phyloP scores from a whole-genome alignment of 176 grass and related monocot species.

The Oryza brachyantha region DNA sequence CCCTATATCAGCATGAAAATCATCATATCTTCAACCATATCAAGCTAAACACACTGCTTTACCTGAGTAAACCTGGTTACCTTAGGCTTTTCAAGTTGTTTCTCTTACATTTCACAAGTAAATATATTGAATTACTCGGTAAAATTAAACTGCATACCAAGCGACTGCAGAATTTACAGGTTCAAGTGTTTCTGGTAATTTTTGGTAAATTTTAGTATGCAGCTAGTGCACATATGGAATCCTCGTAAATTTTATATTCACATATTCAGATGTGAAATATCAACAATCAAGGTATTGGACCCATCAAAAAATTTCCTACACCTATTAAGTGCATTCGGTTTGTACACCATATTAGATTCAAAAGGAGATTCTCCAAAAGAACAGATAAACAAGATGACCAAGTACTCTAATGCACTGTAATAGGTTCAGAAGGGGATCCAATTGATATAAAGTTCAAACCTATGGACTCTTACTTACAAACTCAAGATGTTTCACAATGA shows the following conservation, averaged over 20 bases:
- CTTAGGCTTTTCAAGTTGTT: background rate
- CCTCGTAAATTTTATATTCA: background rate
- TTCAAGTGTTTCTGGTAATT: background rate
- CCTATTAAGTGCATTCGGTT: background rate
- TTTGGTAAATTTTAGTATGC: background rate
- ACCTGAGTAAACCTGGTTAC: background rate
- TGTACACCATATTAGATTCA: background rate
- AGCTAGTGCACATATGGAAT: background rate
- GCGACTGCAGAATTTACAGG: background rate
- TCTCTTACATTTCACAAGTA: background rate
- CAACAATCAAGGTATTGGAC: background rate
- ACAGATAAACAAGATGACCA: no score
- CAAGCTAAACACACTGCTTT: background rate
- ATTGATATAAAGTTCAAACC: background rate
- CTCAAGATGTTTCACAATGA: background rate
- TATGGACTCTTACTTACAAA: background rate
- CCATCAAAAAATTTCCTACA: background rate
- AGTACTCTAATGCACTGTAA: no score
- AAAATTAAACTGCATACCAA: background rate
- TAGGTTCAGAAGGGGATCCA: no score
- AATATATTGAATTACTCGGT: background rate
- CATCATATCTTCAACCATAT: background rate
- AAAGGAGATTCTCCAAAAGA: background rate
- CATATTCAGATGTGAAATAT: background rate
- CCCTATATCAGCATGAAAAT: background rate